phyloP scores from a whole-genome alignment of 164 flowering plant genomes.

The Stephania yunnanensis region DNA sequence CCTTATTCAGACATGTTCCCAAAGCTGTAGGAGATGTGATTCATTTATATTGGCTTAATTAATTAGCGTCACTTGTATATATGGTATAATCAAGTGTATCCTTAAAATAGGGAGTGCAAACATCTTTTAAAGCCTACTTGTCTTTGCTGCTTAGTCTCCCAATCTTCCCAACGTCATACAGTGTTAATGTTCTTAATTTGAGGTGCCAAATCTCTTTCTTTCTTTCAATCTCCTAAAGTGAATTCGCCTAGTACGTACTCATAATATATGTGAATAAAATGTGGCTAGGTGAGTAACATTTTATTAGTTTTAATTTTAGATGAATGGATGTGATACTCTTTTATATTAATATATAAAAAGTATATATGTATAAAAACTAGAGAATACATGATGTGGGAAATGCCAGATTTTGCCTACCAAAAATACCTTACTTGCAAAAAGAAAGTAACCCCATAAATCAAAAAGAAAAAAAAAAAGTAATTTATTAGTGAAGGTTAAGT shows the following conservation, averaged over 20 bases:
- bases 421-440: too few species aligned
- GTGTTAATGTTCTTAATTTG: neutral
- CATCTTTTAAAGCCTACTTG: neutral
- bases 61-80: neutral
- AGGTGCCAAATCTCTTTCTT: neutral
- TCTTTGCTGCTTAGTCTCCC: neutral
- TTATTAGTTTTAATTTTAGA: too few species aligned
- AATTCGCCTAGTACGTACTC: neutral
- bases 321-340: too few species aligned
- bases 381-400: too few species aligned
- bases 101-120: neutral
- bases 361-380: too few species aligned
- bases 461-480: too few species aligned
- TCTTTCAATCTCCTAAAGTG: neutral
- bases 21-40: neutral
- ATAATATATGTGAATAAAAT: too few species aligned
- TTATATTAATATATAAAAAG: too few species aligned
- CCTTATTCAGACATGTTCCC: conserved; percentile 1
- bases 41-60: neutral
- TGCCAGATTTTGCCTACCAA: too few species aligned
- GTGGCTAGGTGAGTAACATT: too few species aligned
- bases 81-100: neutral
- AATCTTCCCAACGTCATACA: neutral
- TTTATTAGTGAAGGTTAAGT: neutral
- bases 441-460: too few species aligned